phyloP scores from a whole-genome alignment of 805 yeast genomes.

The Priceomyces medius region DNA sequence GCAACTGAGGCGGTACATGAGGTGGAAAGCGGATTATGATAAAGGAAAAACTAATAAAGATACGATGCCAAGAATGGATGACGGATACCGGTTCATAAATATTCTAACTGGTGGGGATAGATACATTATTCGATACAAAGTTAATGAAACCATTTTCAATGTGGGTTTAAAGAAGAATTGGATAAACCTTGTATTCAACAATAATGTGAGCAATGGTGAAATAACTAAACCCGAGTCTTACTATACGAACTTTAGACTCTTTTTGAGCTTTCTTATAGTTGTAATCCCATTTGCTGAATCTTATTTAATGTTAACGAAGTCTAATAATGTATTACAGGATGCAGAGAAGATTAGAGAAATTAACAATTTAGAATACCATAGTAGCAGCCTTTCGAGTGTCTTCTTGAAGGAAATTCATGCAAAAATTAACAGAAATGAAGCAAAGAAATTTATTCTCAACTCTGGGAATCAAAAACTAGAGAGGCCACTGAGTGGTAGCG shows the following conservation, averaged over 20 bases:
- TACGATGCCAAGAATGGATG: constrained; percentile 18
- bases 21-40: constrained; percentile 18
- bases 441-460: constrained; percentile 8
- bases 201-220: constrained; percentile 20
- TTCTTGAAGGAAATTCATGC: constrained; percentile 13
- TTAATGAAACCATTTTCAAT: constrained; percentile 33
- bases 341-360: neutral
- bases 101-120: constrained; percentile 33
- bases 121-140: constrained; percentile 33
- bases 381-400: constrained; percentile 8
- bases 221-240: constrained; percentile 8
- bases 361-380: constrained; percentile 6
- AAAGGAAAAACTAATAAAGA: constrained; percentile 8
- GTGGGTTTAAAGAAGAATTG: constrained; percentile 38
- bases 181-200: constrained; percentile 30
- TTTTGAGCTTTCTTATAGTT: constrained; percentile 14
- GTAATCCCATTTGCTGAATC: constrained; percentile 25
- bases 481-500: too few species aligned
- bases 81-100: constrained; percentile 44
- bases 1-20: constrained; percentile 29
- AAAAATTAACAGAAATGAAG: constrained; percentile 15
- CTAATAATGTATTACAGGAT: neutral
- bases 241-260: constrained; percentile 11
- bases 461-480: too few species aligned
- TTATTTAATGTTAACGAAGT: neutral